Percentiles rank a stretch among this genome's conserved stretches.
phyloP scores from a whole-genome alignment of 192 early-diverging fungal species.

The Coemansia sp. region DNA sequence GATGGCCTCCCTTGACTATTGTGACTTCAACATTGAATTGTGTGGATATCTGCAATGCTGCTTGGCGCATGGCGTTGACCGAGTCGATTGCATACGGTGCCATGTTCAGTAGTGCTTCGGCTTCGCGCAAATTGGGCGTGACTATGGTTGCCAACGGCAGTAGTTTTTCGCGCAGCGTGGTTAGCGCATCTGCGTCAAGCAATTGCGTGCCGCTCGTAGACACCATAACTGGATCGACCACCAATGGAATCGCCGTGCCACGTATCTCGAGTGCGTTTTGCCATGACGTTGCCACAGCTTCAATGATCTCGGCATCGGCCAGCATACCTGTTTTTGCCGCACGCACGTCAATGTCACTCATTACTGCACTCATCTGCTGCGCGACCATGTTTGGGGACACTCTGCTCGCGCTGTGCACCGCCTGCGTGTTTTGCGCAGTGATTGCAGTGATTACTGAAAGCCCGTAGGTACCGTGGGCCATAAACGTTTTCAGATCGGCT shows the following conservation, averaged over 20 bases:
- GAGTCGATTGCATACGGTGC: slow-evolving; percentile 45
- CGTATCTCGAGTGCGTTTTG: slow-evolving; percentile 10
- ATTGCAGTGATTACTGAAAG: slow-evolving; percentile 75
- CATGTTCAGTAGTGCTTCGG: slow-evolving; percentile 61
- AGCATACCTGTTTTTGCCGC: slow-evolving; percentile 86
- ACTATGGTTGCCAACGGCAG: slow-evolving; percentile 70
- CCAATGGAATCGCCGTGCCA: slow-evolving; percentile 54
- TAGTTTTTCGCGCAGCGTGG: slow-evolving; percentile 55
- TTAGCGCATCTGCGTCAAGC: slow-evolving; percentile 62
- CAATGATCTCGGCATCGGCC: slow-evolving; percentile 62
- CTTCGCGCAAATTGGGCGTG: slow-evolving; percentile 86
- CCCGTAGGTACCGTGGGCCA: slow-evolving; percentile 68
- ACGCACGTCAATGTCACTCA: slow-evolving; percentile 73
- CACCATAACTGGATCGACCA: slow-evolving; percentile 89
- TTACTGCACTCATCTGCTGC: slow-evolving; percentile 68
- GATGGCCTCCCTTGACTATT: slow-evolving; percentile 83
- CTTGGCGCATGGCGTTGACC: slow-evolving; percentile 62
- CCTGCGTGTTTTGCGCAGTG: slow-evolving; percentile 86
- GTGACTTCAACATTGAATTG: slow-evolving; percentile 59
- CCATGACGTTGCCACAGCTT: slow-evolving; percentile 40
- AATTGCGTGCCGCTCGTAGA: slow-evolving; percentile 69
- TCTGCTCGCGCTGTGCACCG: slow-evolving; percentile 66
- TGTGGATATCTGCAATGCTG: slow-evolving; percentile 56
- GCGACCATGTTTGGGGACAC: slow-evolving; percentile 64
- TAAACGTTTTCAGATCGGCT: slow-evolving; percentile 89